phyloP scores from a whole-genome alignment of 768 basidiomycete genomes.

The Lanmaoa pseudosensibilis region DNA sequence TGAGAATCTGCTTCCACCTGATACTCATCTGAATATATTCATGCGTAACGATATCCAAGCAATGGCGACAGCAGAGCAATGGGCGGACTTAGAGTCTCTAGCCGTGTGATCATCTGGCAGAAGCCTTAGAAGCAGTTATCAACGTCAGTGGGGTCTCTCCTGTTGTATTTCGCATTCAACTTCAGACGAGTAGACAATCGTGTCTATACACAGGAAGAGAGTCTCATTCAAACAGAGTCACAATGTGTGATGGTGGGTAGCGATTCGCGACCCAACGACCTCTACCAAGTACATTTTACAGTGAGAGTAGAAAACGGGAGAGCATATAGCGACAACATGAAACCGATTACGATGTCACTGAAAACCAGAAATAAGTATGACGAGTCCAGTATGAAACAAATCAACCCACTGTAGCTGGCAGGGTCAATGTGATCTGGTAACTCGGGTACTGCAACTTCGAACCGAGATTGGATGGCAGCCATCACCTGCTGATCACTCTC shows the following conservation, averaged over 20 bases:
- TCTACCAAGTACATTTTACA: conserved; percentile 28
- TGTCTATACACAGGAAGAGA: neutral
- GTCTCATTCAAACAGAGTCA: conserved; percentile 6
- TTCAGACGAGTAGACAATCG: too few relatives aligned
- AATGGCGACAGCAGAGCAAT: neutral
- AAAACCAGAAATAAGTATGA: neutral
- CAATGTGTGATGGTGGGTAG: conserved; percentile 3
- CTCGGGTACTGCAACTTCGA: conserved; percentile 96
- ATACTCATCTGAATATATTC: too few relatives aligned
- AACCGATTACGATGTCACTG: conserved; percentile 47
- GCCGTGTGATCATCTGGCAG: too few relatives aligned
- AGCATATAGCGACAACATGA: conserved; percentile 11
- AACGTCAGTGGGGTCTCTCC: too few relatives aligned
- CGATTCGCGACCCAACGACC: conserved; percentile 1
- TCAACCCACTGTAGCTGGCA: conserved; percentile 85
- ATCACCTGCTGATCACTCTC: conserved; percentile 94
- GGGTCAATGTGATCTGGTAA: conserved; percentile 93
- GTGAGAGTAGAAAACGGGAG: conserved; percentile 4
- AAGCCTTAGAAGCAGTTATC: too few relatives aligned
- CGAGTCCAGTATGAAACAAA: neutral
- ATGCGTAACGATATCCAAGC: too few relatives aligned
- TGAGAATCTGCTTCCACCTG: neutral
- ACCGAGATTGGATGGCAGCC: conserved; percentile 90
- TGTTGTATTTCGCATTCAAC: too few relatives aligned
- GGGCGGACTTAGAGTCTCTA: too few relatives aligned